These are phyloP conservation scores for Vigna radiata DNA, from an alignment of 306 rosid species.

Conservation along the genomic window DNA sequence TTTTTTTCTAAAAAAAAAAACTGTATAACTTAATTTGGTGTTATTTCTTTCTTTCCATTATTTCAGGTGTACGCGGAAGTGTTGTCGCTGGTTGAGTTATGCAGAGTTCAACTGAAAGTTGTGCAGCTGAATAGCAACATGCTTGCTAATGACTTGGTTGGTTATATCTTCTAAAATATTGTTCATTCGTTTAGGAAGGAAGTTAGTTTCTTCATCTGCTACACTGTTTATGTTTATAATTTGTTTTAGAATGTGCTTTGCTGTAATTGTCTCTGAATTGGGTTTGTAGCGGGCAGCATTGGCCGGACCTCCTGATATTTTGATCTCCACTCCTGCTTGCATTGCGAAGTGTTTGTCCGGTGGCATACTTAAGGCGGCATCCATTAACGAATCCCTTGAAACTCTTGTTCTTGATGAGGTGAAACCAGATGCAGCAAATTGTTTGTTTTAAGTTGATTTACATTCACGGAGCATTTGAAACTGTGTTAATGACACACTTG, in stretches of 20 bases:
- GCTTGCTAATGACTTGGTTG: slow-evolving; percentile 76
- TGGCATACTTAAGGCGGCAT: slow-evolving; percentile 62
- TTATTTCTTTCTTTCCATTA: not conserved
- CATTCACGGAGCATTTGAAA: not conserved
- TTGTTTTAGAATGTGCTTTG: slow-evolving; percentile 6
- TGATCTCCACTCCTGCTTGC: slow-evolving; percentile 94
- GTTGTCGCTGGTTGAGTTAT: slow-evolving; percentile 68
- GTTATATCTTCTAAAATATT: slow-evolving; percentile 23
- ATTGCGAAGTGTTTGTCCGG: slow-evolving; percentile 79
- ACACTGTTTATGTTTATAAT: not conserved
- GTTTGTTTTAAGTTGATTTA: slow-evolving; percentile 1
- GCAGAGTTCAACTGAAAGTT: slow-evolving; percentile 81
- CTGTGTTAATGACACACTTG: not conserved
- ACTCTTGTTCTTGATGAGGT: slow-evolving; percentile 99
- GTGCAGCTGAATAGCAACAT: slow-evolving; percentile 82
- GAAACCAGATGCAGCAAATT: slow-evolving; percentile 8
- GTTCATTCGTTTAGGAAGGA: not conserved
- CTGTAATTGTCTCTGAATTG: slow-evolving; percentile 30
- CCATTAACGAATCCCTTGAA: slow-evolving; percentile 71
- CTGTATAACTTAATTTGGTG: not conserved
- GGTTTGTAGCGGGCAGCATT: slow-evolving; percentile 72
- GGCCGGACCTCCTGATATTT: slow-evolving; percentile 80
- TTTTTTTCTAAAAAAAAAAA: not conserved
- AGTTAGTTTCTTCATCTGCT: not conserved
- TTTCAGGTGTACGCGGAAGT: slow-evolving; percentile 75